Base-by-base conservation (phyloP, 2,329 filamentous ascomycete genomes). In the Penicillium palitans region DNA sequence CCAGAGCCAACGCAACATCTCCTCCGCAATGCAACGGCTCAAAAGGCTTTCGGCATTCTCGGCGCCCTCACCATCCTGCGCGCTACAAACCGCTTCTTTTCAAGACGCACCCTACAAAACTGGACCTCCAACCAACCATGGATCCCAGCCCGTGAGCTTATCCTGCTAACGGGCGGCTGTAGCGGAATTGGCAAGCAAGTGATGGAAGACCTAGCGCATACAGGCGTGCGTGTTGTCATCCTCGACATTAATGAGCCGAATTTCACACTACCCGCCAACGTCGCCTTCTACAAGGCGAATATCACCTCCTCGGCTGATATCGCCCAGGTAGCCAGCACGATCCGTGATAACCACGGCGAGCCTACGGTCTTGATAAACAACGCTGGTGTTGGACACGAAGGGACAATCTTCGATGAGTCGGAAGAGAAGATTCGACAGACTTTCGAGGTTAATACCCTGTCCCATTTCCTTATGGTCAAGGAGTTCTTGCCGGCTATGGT, bases 401-500 rank as follows among this genome's bases (percentile, higher is more conserved):
- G 78, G 21, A 76, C 77, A 0, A 80, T 84, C 53, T 72, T 84
- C 2, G 72, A 79, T 2, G 76, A 78, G 49, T 72, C 72, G 7
- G 78, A 80, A 61, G 66, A 69, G 21, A 71, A 76, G 25, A 75
- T 84, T 42, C 72, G 76, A 13, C 76, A 76, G 59, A 80, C 81
- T 8, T 83, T 83, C 62, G 79, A 81, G 57, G 80, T 83, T 55
- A 84, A 84, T 69, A 73, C 79, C 9, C 72, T 84, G 47, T 74
- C 78, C 21, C 81, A 83, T 65, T 84, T 79, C 69, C 76, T 77
- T 57, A 80, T 76, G 57, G 77, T 81, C 10, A 76, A 79, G 52
- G 80, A 81, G 61, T 83, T 84, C 69, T 63, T 84, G 33, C 82
- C 82, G 0, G 71, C 73, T 50, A 84, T 84, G 81, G 66, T 83